Evolutionary conservation across 208 protist species (phyloP), one percentile per base, ranked within the genome.

Genomic region (Trypanosomatidae sp.): DNA sequence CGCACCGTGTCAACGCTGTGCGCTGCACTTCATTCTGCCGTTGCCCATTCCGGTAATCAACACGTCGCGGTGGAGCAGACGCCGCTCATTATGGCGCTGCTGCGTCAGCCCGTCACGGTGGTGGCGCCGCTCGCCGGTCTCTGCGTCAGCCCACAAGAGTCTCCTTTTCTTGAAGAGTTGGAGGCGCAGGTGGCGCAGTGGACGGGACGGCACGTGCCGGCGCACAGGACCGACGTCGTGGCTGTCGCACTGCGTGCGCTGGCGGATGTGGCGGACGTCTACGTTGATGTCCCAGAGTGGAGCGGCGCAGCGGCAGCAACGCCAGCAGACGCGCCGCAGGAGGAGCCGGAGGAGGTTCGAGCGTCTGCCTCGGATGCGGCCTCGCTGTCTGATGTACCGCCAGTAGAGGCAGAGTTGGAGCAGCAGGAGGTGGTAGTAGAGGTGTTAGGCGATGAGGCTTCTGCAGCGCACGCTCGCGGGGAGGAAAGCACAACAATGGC

Each of bases 51-150:
- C n/a, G n/a, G n/a, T n/a, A n/a, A n/a, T n/a, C n/a, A n/a, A 2
- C 39, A 50, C 36, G 49, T 55, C 19, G 3, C 53, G 55, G 19
- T 50, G 52, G 64, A 58, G n/a, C 69, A 75, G 15, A 55, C 56
- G 28, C 70, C 70, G 6, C 65, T 59, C 9, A 56, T 80, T 8
- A 76, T 80, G 76, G n/a, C 70, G 3, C n/a, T 86, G 33, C 80
- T 93, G 41, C 76, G 74, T 1, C 77, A 71, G 15, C 77, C 83
- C 15, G 74, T 90, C 30, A 81, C 73, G 3, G 44, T 89, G 7
- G 85, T 90, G 64, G 77, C 81, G 19, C 83, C 88, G 28, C 75
- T 88, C 44, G 56, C 74, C 0, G 80, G 78, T 1, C 55, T 87
- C n/a, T 90, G 85, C 53, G 70, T 90, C 22, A 81, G 85, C 17